Conservation (phyloP, 306 rosid genomes). For the Oxytropis ochrocephala region DNA sequence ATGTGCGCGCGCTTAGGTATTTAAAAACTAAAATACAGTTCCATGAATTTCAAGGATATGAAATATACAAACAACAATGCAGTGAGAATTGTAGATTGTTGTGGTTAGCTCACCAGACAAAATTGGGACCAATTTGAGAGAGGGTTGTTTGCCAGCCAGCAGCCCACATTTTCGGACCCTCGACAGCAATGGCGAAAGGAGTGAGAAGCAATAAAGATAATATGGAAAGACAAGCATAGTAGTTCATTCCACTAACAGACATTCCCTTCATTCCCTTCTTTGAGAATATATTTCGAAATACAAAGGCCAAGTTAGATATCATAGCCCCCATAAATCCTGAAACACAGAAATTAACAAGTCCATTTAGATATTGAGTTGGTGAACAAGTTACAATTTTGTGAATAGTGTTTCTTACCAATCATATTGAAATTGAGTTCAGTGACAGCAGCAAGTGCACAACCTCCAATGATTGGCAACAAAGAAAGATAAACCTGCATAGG, state of each 20-base stretch:
- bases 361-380: neutral
- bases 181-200: constrained; percentile 77
- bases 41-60: neutral
- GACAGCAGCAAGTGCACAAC: constrained; percentile 68
- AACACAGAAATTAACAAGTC: neutral
- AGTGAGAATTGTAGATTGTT: neutral
- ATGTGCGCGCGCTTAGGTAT: too few relatives aligned
- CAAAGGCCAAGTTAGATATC: constrained; percentile 85
- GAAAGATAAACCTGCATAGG: constrained; percentile 65
- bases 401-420: constrained; percentile 46
- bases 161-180: constrained; percentile 83
- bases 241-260: constrained; percentile 87
- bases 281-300: constrained; percentile 74
- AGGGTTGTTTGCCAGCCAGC: constrained; percentile 73
- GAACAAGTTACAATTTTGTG: neutral
- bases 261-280: constrained; percentile 89
- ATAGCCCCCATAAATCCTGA: constrained; percentile 86
- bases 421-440: constrained; percentile 83
- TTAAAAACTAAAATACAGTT: neutral
- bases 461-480: constrained; percentile 70
- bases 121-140: constrained; percentile 69
- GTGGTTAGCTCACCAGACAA: constrained; percentile 63
- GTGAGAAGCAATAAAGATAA: constrained; percentile 68
- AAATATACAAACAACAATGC: neutral
- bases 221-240: constrained; percentile 81